Evolutionary conservation across 306 rosid species (phyloP).

Genomic region (Elaeagnus macrophylla): DNA sequence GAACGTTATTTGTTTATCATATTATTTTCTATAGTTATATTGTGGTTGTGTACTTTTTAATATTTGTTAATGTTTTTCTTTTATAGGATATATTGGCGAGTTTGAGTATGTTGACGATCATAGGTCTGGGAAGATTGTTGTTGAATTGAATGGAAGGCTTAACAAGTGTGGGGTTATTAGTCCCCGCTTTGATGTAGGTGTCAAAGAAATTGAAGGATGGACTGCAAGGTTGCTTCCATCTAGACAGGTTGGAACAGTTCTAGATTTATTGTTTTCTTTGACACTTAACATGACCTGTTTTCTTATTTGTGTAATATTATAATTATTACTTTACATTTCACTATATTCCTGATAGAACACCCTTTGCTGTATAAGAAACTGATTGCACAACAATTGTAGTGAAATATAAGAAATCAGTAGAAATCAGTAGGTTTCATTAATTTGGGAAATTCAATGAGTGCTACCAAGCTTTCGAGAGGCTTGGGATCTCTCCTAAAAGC

Average conservation of each 20-base stretch:
- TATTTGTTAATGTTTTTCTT: neutral
- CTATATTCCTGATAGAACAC: too few relatives aligned
- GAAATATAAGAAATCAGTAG: too few relatives aligned
- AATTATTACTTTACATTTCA: too few relatives aligned
- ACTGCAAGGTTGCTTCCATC: constrained; percentile 61
- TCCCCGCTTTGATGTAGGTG: constrained; percentile 62
- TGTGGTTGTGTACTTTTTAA: neutral
- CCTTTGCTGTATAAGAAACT: too few relatives aligned
- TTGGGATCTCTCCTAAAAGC: too few relatives aligned
- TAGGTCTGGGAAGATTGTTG: constrained; percentile 57
- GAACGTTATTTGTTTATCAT: neutral
- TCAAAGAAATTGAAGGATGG: constrained; percentile 60
- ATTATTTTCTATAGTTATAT: neutral
- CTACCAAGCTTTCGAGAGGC: too few relatives aligned
- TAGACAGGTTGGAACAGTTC: constrained; percentile 41
- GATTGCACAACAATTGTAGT: too few relatives aligned
- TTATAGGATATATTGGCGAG: constrained; percentile 52
- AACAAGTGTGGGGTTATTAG: constrained; percentile 64
- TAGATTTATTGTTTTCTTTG: too few relatives aligned
- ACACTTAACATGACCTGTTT: too few relatives aligned
- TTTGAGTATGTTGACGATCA: constrained; percentile 60
- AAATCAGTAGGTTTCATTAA: too few relatives aligned
- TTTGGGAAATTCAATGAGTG: too few relatives aligned
- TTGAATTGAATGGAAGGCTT: constrained; percentile 53
- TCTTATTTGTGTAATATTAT: too few relatives aligned